Base-by-base conservation (phyloP, 2,329 filamentous ascomycete genomes). In the Aspergillus luchuensis region DNA sequence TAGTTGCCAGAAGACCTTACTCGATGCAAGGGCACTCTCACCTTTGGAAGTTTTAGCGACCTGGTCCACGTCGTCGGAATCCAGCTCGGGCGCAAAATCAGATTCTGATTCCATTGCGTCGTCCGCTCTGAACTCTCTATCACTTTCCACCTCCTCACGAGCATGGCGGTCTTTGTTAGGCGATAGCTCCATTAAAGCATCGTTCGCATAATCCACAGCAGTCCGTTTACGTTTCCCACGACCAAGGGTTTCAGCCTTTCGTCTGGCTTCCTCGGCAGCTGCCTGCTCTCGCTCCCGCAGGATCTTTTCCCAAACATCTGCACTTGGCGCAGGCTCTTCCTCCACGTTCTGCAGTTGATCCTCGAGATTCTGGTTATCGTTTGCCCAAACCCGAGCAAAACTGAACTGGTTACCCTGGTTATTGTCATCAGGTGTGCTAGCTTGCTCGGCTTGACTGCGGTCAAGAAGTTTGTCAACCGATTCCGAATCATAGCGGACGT, bases 401-500 rank as follows among this genome's bases (percentile, higher is more conserved):
- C 90, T 91, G 74, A 97, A 99, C 58, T 93, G 90, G 0, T 87
- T 89, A 72, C 96, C 91, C 0, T 88, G 87, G 0, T 85, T 85
- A 50, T 84, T 81, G 52, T 92, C 87, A 2, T 87, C 83, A 8
- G 85, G 85, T 1, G 83, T 80, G 58, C 84, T 83, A 0, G 88
- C 91, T 65, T 91, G 86, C 71, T 96, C 92, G 28, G 91, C 85
- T 64, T 91, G 86, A 47, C 89, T 91, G 50, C 95, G 87, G 72
- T 98, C 93, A n/a, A 99, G 82, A 11, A 99, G 84, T 66, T 90
- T 91, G 56, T 97, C 92, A n/a, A 99, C 87, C 0, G 91, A 90
- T 1, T 87, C 85, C 0, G 85, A 80, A 70, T 97, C 92, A 70
- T 97, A 99, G 4, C 84, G 83, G 61, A 98, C 93, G 59, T 92